A percentile compares a stretch with the other conserved stretches of the same genome.
These are phyloP conservation scores for Monoraphidium neglectum DNA, from an alignment of 139 green algal genomes.

Conservation along the genomic window DNA sequence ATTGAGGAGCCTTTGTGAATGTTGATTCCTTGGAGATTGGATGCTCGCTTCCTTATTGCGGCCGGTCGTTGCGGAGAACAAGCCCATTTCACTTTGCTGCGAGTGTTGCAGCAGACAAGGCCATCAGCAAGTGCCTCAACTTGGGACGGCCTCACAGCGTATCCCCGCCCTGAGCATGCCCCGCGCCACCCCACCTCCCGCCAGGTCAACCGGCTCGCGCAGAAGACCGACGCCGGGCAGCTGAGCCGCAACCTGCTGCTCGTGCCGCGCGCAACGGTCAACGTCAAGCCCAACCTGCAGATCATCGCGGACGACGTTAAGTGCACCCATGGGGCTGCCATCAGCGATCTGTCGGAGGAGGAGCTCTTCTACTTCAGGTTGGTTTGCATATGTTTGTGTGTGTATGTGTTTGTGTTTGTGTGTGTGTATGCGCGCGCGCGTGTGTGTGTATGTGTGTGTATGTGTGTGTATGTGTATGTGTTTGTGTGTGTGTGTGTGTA, in stretches of 20 bases:
- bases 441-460: conserved; percentile 15
- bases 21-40: no score
- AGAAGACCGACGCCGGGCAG: conserved; percentile 96
- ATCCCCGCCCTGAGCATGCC: no score
- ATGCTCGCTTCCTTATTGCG: no score
- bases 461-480: not conserved
- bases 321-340: conserved; percentile 96
- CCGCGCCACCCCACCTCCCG: conserved; percentile 4
- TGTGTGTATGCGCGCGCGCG: no score
- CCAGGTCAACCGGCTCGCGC: conserved; percentile 86
- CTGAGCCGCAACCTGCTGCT: conserved; percentile 96
- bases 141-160: no score
- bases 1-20: no score
- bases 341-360: conserved; percentile 97
- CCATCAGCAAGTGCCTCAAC: no score
- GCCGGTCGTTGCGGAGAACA: no score
- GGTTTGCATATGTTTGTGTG: not conserved
- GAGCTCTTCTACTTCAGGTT: conserved; percentile 98
- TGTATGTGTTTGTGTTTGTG: conserved; percentile 1
- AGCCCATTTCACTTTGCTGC: no score
- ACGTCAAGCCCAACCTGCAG: conserved; percentile 98
- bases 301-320: conserved; percentile 99
- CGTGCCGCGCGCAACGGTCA: conserved; percentile 89
- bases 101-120: no score
- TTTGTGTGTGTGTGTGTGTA: no score